Conservation (phyloP, 805 yeast species). For the Metschnikowia anglica region DNA sequence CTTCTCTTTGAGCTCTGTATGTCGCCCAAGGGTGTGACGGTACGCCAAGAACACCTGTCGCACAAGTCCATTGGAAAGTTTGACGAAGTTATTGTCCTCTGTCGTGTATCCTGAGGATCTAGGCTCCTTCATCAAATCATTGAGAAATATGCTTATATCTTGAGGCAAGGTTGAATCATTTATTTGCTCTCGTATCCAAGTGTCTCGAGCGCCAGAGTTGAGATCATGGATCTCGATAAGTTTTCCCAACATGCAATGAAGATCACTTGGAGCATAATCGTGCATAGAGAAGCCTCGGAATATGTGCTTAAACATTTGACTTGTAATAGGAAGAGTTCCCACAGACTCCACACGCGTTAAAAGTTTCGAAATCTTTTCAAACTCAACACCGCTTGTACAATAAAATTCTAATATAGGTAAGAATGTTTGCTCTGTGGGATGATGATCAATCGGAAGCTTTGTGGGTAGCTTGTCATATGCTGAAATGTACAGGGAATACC, state of each 20-base stretch:
- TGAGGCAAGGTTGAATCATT: constrained; percentile 13
- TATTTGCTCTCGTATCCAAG: constrained; percentile 16
- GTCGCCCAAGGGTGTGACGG: constrained; percentile 6
- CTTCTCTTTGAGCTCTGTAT: constrained; percentile 5
- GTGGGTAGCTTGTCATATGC: constrained; percentile 19
- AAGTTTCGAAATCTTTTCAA: constrained; percentile 16
- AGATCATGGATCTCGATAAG: constrained; percentile 16
- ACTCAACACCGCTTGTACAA: constrained; percentile 14
- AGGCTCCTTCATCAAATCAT: constrained; percentile 5
- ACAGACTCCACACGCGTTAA: constrained; percentile 22
- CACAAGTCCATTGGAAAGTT: constrained; percentile 18
- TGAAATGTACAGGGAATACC: constrained; percentile 18
- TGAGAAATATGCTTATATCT: constrained; percentile 7
- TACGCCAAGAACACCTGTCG: constrained; percentile 13
- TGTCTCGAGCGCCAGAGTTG: constrained; percentile 12
- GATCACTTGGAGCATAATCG: constrained; percentile 4
- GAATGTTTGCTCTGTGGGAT: constrained; percentile 30
- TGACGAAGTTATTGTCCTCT: constrained; percentile 12
- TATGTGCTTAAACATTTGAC: constrained; percentile 27
- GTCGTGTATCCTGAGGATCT: constrained; percentile 2
- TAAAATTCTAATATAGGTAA: constrained; percentile 22
- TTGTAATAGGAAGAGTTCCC: constrained; percentile 34
- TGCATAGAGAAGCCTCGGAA: constrained; percentile 19
- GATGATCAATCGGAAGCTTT: constrained; percentile 18
- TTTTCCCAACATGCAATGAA: constrained; percentile 13